Percentiles rank a stretch among this genome's conserved stretches.
Evolutionary conservation across 306 rosid species (phyloP).

Genomic region (Macrotyloma uniflorum): DNA sequence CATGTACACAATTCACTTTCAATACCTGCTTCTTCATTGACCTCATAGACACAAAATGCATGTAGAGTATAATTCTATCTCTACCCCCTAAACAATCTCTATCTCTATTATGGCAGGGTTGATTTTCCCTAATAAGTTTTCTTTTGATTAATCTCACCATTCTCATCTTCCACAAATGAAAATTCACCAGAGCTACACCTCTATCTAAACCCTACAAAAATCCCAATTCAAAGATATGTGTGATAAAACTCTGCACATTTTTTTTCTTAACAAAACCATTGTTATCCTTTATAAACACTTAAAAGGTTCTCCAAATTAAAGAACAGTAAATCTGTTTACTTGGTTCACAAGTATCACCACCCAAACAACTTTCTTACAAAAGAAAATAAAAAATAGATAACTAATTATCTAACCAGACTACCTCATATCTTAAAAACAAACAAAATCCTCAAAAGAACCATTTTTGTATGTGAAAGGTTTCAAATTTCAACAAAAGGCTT

Average conservation of each 20-base stretch:
- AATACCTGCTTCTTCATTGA: not conserved
- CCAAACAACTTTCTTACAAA: not conserved
- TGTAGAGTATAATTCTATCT: not conserved
- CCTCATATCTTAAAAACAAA: not conserved
- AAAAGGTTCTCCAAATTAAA: not conserved
- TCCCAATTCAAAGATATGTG: not conserved
- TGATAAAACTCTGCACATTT: not conserved
- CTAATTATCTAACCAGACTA: not conserved
- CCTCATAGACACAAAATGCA: not conserved
- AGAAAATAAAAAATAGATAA: not conserved
- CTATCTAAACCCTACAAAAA: conserved; percentile 17
- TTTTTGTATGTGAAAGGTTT: not conserved
- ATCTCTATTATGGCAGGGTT: not conserved
- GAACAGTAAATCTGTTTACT: conserved; percentile 11
- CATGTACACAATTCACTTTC: not conserved
- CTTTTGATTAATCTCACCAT: not conserved
- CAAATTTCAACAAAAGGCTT: not conserved
- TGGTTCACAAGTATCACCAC: not conserved
- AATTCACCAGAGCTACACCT: not conserved
- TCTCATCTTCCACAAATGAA: not conserved
- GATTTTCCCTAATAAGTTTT: not conserved
- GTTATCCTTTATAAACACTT: not conserved
- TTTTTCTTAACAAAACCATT: not conserved
- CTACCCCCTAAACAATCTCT: not conserved
- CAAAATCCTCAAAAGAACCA: not conserved